Base-by-base conservation (phyloP, 257 asterid genomes). In the Solanum appendiculatum region DNA sequence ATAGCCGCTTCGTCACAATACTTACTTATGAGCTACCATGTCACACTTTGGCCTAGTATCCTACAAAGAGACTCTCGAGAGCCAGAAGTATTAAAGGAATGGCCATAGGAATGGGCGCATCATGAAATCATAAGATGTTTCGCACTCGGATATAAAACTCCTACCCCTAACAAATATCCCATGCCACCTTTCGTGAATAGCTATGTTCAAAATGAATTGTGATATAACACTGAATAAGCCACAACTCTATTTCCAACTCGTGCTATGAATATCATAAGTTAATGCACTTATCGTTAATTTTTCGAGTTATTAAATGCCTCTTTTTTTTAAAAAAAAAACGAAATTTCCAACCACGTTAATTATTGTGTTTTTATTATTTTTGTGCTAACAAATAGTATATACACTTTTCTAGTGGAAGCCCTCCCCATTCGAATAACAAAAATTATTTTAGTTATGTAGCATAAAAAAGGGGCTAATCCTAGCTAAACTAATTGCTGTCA, bases 181-280 rank as follows among this genome's bases (percentile, higher is more conserved):
- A 20, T 54, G 63, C 63, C 63, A 54, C n/a, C 63, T 54, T 54
- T 54, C 2, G 25, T 54, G n/a, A 54, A 20, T 11, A 54, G 7
- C 20, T 7, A 54, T 54, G 63, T 21, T 4, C 63, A 54, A 8
- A 54, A 54, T 20, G n/a, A 54, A 16, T 51, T 51, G 60, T 7
- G 60, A 51, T 51, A 51, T 0, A 51, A 0, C 11, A 0, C 5
- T 54, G 64, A 54, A 20, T 54, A 54, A 54, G 12, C 25, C 3
- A 54, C 11, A 54, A 54, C 25, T 20, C 25, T 20, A 54, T 54
- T 54, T 21, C 25, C 25, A 20, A 54, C 64, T 54, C 11, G 11
- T 54, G 25, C 64, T 20, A 54, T 54, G 25, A 20, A 54, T 21
- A 21, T 58, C 13, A 7, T 27, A 29, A 66, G 21, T 66, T 66